Percentiles rank a stretch among this genome's conserved stretches.
Conservation (phyloP, 805 yeast genomes). For the Lachancea kluyveri region DNA sequence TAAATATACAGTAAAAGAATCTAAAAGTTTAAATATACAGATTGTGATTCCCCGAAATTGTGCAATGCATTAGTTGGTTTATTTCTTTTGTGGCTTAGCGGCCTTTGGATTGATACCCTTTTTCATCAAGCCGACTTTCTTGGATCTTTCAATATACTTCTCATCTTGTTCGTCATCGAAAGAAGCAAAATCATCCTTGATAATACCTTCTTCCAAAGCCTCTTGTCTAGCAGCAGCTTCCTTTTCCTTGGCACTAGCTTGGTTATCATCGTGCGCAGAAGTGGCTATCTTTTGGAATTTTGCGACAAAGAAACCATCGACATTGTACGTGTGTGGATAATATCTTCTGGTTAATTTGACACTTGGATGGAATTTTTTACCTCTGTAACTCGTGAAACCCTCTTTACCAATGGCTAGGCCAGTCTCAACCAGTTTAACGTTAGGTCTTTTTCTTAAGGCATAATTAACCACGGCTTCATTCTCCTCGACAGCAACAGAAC, state of each 20-base stretch:
- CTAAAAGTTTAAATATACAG: too few species aligned
- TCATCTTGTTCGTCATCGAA: conserved; percentile 75
- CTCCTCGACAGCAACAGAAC: conserved; percentile 97
- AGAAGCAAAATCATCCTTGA: conserved; percentile 78
- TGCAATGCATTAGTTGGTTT: too few species aligned
- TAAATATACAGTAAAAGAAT: too few species aligned
- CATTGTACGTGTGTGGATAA: conserved; percentile 97
- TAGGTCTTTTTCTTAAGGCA: conserved; percentile 92
- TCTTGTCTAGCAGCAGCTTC: conserved; percentile 77
- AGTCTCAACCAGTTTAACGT: conserved; percentile 88
- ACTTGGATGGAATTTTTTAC: conserved; percentile 78
- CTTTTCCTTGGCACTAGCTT: conserved; percentile 85
- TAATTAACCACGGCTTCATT: conserved; percentile 98
- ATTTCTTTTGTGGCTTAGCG: conserved; percentile 11
- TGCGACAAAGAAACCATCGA: conserved; percentile 97
- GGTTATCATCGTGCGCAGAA: conserved; percentile 76
- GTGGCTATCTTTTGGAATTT: conserved; percentile 88
- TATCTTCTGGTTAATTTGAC: conserved; percentile 84
- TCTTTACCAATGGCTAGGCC: conserved; percentile 92
- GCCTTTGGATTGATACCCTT: conserved; percentile 68
- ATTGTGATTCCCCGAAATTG: too few species aligned
- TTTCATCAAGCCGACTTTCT: conserved; percentile 56
- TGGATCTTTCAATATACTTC: conserved; percentile 61
- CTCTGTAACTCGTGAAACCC: conserved; percentile 90
- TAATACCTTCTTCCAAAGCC: conserved; percentile 73